A percentile compares a stretch with the other conserved stretches of the same genome.
Conservation (phyloP, 768 basidiomycete species). For the Coprinellus aureogranulatus region DNA sequence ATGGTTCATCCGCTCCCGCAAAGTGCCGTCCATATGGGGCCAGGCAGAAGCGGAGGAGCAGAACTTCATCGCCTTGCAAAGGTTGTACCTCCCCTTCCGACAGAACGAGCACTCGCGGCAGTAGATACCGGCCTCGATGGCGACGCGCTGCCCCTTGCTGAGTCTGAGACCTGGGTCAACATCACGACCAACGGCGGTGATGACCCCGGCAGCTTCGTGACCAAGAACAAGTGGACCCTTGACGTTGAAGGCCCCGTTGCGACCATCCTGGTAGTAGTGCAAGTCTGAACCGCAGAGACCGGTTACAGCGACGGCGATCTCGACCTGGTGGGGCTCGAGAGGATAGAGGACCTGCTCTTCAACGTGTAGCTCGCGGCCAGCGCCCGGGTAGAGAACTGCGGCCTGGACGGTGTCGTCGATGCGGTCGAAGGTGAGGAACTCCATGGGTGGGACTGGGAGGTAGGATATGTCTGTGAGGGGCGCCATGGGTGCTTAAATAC, state of each 20-base stretch:
- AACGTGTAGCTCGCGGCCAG: constrained; percentile 72
- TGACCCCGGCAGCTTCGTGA: constrained; percentile 87
- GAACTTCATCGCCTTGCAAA: constrained; percentile 89
- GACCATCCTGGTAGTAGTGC: constrained; percentile 86
- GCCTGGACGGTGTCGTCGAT: constrained; percentile 53
- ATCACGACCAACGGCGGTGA: constrained; percentile 79
- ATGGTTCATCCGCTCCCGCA: constrained; percentile 86
- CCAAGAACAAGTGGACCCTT: constrained; percentile 87
- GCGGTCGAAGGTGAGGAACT: constrained; percentile 11
- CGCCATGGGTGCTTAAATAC: constrained; percentile 4
- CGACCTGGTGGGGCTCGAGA: constrained; percentile 70
- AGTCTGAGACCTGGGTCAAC: constrained; percentile 56
- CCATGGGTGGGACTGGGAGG: constrained; percentile 1
- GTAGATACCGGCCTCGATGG: constrained; percentile 90
- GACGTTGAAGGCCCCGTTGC: constrained; percentile 90
- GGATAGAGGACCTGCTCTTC: constrained; percentile 73
- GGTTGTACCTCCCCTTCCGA: constrained; percentile 80
- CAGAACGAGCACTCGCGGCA: constrained; percentile 77
- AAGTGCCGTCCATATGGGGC: constrained; percentile 90
- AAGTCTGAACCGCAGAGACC: constrained; percentile 91
- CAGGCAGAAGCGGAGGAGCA: constrained; percentile 86
- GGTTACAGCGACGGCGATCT: constrained; percentile 77
- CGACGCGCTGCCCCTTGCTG: constrained; percentile 89
- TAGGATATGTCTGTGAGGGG: neutral
- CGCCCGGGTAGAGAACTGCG: constrained; percentile 72